Evolutionary conservation across 2,329 filamentous ascomycete species (phyloP).

Genomic region (Ceratocystis diversiconidia): DNA sequence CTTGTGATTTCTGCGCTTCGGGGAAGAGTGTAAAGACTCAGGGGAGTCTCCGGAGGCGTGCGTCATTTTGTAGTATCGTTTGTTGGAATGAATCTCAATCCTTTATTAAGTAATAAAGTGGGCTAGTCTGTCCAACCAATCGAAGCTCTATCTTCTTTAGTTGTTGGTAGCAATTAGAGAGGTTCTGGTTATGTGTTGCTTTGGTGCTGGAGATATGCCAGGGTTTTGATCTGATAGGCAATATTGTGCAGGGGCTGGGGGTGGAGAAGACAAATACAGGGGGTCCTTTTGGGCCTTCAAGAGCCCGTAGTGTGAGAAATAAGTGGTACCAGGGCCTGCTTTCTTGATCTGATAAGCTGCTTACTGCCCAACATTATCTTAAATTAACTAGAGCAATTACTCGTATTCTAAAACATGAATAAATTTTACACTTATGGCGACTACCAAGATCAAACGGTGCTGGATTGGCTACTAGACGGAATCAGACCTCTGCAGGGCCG

Average conservation of each 20-base stretch:
- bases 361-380: no score
- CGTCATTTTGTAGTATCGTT: not conserved
- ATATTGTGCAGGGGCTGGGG: not conserved
- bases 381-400: no score
- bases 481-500: no score
- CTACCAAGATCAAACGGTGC: no score
- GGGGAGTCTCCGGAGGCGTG: not conserved
- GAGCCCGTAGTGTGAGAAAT: not conserved
- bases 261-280: not conserved
- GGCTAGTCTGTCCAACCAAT: not conserved
- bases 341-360: no score
- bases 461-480: no score
- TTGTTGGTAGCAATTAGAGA: not conserved
- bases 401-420: no score
- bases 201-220: constrained; percentile 6
- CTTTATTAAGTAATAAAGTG: not conserved
- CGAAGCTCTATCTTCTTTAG: not conserved
- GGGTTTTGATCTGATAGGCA: constrained; percentile 11
- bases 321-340: no score
- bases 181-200: not conserved
- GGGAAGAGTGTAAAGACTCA: not conserved
- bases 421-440: no score
- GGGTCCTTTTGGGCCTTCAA: not conserved
- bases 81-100: no score
- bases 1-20: not conserved